Conservation (phyloP, 306 rosid genomes). For the Quillaja saponaria region DNA sequence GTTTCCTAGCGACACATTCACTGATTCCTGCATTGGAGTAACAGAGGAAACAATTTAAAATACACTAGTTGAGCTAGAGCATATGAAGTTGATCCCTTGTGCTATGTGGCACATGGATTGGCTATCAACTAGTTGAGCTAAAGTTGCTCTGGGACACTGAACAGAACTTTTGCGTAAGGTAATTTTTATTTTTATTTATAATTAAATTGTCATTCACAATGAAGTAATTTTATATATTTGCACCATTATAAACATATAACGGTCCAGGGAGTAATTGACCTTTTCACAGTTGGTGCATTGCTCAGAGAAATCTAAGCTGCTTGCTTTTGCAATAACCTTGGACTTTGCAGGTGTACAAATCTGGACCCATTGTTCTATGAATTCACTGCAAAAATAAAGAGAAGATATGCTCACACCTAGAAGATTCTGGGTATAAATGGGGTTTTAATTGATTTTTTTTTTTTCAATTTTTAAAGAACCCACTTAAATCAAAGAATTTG, state of each 20-base stretch:
- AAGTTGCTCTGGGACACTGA: not conserved
- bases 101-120: not conserved
- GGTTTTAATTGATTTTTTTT: not conserved
- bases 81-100: not conserved
- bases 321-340: conserved; percentile 47
- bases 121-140: not conserved
- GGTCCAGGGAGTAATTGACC: conserved; percentile 35
- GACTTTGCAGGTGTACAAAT: conserved; percentile 69
- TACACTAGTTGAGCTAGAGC: not conserved
- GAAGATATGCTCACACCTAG: not conserved
- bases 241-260: no score
- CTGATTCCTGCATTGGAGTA: conserved; percentile 72
- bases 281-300: conserved; percentile 85
- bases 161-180: no score
- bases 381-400: conserved; percentile 54
- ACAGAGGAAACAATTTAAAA: no score
- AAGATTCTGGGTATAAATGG: not conserved
- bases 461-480: not conserved
- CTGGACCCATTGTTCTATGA: conserved; percentile 91
- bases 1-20: conserved; percentile 88
- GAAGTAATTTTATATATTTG: no score
- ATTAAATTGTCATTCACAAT: no score
- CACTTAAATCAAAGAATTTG: no score
- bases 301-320: conserved; percentile 50
- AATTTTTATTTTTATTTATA: not conserved